Base-by-base conservation (phyloP, 139 green algal genomes). In the Coccomyxa sp. region DNA sequence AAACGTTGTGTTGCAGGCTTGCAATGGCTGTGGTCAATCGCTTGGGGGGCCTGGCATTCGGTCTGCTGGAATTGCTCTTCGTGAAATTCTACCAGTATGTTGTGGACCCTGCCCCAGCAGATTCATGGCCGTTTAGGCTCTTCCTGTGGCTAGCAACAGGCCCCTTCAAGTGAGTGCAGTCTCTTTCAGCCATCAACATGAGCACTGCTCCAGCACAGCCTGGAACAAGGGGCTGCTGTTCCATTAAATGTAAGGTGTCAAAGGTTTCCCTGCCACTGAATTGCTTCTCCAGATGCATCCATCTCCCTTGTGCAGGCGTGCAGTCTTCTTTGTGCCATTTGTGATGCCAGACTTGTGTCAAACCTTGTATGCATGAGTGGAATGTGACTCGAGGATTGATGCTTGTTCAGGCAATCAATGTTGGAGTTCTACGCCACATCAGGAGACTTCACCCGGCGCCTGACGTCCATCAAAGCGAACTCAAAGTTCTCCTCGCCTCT, bases 401-500 rank as follows among this genome's bases (percentile, higher is more conserved):
- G 38, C 38, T 11, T 11, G 16, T 82, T 18, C 79, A 82, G 63
- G 79, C 25, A 77, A 15, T 17, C n/a, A 15, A 28, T 98, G 90
- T 85, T 98, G 32, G 88, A 90, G 32, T 98, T 97, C 85, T 96
- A 91, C 81, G 91, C 91, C 0, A 89, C 87, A 21, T 93, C 91
- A 25, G 94, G 91, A 15, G 94, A 97, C 89, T 98, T 98, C 93
- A 97, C 93, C 17, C 90, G 93, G n/a, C 88, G 95, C 16, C 89
- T 98, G 51, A 93, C 88, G 17, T 90, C 84, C 67, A 88, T 97
- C 27, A 85, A 86, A 17, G 95, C 95, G 85, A 98, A 98, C 83
- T 86, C 85, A 71, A 98, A 98, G 89, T 98, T 98, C 80, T 90
- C 83, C 27, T 86, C 86, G 13, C 89, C 90, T 58, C 67, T 86